phyloP scores from a whole-genome alignment of 768 basidiomycete species.

The Tubosaeta sp. region DNA sequence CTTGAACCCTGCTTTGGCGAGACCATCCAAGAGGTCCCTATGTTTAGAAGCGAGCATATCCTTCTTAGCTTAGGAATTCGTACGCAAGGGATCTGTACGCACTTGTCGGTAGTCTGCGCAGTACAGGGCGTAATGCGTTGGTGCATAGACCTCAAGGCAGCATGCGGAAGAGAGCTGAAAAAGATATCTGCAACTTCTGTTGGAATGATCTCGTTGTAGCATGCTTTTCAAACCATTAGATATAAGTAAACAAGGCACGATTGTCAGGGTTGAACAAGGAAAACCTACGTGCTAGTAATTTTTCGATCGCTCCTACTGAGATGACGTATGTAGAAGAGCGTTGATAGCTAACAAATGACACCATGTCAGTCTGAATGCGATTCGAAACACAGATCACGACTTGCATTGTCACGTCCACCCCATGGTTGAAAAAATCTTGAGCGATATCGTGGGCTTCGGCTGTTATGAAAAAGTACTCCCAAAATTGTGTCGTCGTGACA shows the following conservation, averaged over 20 bases:
- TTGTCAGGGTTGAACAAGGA: not conserved
- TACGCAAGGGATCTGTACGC: not conserved
- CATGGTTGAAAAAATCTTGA: constrained; percentile 30
- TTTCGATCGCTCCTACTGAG: constrained; percentile 6
- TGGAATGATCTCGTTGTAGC: constrained; percentile 20
- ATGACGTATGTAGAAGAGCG: constrained; percentile 24
- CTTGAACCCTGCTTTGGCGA: no score
- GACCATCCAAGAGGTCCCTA: no score
- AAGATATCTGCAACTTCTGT: constrained; percentile 21
- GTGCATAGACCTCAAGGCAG: constrained; percentile 11
- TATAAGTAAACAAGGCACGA: not conserved
- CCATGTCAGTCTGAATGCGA: not conserved
- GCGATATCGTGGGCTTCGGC: constrained; percentile 35
- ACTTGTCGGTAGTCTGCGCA: constrained; percentile 28
- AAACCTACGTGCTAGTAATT: constrained; percentile 10
- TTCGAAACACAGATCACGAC: not conserved
- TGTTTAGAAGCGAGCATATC: not conserved
- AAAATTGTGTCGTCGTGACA: constrained; percentile 6
- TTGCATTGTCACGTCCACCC: constrained; percentile 29
- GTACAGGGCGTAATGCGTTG: constrained; percentile 15
- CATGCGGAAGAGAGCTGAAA: constrained; percentile 13
- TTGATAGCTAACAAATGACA: constrained; percentile 15
- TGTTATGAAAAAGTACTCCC: constrained; percentile 2
- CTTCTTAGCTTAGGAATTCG: no score
- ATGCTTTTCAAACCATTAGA: not conserved